Evolutionary conservation across 371 early-diverging fungal species (phyloP).

Genomic region (Entomophthora muscae): DNA sequence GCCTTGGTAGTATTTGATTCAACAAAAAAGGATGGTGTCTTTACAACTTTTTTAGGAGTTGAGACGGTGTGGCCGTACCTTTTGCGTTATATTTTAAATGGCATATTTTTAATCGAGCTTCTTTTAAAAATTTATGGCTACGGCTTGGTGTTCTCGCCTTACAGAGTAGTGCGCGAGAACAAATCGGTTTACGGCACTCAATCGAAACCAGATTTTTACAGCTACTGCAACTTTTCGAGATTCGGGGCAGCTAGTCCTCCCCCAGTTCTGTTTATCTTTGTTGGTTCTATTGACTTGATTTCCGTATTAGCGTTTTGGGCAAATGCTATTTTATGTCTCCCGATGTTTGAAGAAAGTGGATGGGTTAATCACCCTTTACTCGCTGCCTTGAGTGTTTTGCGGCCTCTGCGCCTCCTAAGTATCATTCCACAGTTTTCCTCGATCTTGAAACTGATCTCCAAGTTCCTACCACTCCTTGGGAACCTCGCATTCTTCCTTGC

Average conservation of each 20-base stretch:
- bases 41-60: not conserved
- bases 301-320: conserved; percentile 1
- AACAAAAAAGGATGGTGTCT: not conserved
- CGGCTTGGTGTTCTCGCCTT: not conserved
- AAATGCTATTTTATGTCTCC: not conserved
- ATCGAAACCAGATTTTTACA: no score
- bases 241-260: no score
- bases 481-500: conserved; percentile 36
- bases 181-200: not conserved
- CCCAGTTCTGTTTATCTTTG: not conserved
- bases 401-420: conserved; percentile 31
- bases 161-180: not conserved
- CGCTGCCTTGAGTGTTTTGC: conserved; percentile 10
- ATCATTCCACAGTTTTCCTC: conserved; percentile 32
- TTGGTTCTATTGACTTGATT: not conserved
- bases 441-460: conserved; percentile 34
- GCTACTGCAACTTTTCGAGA: no score
- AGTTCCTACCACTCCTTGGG: conserved; percentile 30
- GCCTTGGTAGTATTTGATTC: not conserved
- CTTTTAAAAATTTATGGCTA: not conserved
- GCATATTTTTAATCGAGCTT: not conserved
- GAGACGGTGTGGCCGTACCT: not conserved
- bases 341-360: not conserved
- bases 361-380: not conserved
- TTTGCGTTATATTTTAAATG: not conserved